Percentiles rank a stretch among this genome's conserved stretches.
Conservation (phyloP, 2,329 filamentous ascomycete genomes). For the Botrytis galanthina region DNA sequence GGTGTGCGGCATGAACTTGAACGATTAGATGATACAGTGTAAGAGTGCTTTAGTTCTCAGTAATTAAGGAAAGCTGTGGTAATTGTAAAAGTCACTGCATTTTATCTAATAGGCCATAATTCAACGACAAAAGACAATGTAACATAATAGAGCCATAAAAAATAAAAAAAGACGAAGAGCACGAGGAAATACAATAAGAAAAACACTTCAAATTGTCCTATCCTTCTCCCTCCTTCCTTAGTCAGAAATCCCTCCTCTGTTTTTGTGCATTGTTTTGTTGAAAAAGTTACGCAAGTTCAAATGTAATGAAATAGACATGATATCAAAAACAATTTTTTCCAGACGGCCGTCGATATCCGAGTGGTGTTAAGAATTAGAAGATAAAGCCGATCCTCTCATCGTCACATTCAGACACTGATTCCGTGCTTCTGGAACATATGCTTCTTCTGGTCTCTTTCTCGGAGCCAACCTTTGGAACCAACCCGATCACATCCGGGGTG, state of each 20-base stretch:
- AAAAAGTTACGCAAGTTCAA: neutral
- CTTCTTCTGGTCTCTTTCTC: constrained; percentile 26
- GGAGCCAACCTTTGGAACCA: constrained; percentile 26
- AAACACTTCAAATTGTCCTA: neutral
- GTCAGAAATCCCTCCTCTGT: neutral
- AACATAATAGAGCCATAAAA: neutral
- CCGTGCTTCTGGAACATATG: constrained; percentile 20
- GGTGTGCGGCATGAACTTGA: constrained; percentile 13
- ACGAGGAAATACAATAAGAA: neutral
- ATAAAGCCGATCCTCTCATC: too few relatives aligned
- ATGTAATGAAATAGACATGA: neutral
- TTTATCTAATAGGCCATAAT: neutral
- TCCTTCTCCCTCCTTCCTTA: neutral
- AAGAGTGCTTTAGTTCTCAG: neutral
- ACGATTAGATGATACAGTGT: neutral
- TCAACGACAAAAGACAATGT: neutral
- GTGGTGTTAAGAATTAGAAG: too few relatives aligned
- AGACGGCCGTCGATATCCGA: neutral
- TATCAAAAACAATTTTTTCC: neutral
- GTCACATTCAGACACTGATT: neutral
- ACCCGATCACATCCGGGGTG: constrained; percentile 26
- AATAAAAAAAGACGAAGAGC: neutral
- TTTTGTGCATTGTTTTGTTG: neutral
- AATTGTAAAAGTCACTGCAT: neutral
- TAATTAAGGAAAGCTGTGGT: neutral